Conservation (phyloP, 805 yeast genomes). For the Kodamaea leandrae region DNA sequence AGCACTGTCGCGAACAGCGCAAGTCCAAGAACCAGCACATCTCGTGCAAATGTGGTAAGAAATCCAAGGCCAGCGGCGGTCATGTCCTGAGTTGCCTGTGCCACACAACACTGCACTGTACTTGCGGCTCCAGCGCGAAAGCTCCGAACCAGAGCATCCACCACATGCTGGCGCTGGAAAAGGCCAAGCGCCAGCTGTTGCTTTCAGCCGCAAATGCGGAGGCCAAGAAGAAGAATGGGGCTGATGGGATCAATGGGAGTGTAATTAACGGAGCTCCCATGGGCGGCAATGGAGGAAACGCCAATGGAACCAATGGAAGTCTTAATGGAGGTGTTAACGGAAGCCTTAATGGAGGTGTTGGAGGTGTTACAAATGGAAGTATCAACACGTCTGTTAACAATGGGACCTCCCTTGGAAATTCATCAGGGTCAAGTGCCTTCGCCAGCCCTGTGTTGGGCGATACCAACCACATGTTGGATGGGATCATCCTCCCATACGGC, state of each 20-base stretch:
- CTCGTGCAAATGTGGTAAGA: constrained; percentile 67
- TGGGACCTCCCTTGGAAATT: background rate
- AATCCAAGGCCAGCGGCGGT: constrained; percentile 38
- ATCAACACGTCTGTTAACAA: background rate
- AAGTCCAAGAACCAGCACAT: constrained; percentile 65
- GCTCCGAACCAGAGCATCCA: constrained; percentile 9
- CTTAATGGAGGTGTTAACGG: background rate
- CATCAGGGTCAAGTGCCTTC: too few relatives aligned
- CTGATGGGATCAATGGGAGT: background rate
- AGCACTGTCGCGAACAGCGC: constrained; percentile 76
- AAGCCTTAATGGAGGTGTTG: background rate
- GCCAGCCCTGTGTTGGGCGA: constrained; percentile 2
- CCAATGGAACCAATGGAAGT: background rate
- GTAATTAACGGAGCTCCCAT: background rate
- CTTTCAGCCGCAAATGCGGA: constrained; percentile 16
- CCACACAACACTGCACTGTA: constrained; percentile 39
- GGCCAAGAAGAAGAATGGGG: constrained; percentile 9
- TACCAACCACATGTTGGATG: background rate
- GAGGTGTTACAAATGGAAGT: background rate
- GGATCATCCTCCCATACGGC: constrained; percentile 26
- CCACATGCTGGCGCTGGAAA: constrained; percentile 14
- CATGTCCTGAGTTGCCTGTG: constrained; percentile 40
- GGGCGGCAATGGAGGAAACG: background rate
- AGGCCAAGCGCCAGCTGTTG: constrained; percentile 19
- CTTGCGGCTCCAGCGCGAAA: constrained; percentile 23